Conservation (phyloP, 31 red algal species). For the Endocladia muricata region DNA sequence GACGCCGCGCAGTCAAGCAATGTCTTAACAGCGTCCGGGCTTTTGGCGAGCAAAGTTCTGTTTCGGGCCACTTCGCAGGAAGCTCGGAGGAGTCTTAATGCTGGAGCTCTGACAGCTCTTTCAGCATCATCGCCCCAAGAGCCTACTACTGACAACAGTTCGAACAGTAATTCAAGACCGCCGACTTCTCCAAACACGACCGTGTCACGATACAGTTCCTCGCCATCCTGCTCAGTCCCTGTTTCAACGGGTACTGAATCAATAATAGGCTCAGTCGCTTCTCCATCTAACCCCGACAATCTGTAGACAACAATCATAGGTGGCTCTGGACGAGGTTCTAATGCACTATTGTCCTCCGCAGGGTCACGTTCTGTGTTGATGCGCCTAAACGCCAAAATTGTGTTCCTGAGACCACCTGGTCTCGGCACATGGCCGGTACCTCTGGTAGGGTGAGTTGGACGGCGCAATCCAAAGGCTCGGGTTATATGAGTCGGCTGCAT, state of each 20-base stretch:
- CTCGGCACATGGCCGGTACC: constrained; percentile 24
- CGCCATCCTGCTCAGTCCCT: constrained; percentile 43
- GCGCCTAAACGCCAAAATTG: constrained; percentile 32
- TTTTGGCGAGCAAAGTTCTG: constrained; percentile 66
- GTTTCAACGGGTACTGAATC: constrained; percentile 47
- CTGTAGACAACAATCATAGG: constrained; percentile 85
- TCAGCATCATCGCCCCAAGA: constrained; percentile 76
- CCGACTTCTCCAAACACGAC: constrained; percentile 72
- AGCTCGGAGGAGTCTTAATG: constrained; percentile 54
- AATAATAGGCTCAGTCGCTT: constrained; percentile 88
- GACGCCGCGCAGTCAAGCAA: constrained; percentile 77
- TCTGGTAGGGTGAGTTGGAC: constrained; percentile 17
- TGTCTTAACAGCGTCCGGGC: constrained; percentile 56
- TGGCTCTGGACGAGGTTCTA: constrained; percentile 5
- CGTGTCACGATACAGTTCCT: constrained; percentile 62
- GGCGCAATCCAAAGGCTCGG: constrained; percentile 56
- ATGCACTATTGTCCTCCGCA: not conserved
- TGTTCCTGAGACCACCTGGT: constrained; percentile 3
- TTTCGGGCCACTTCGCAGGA: constrained; percentile 66
- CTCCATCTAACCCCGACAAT: constrained; percentile 89
- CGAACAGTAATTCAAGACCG: constrained; percentile 70
- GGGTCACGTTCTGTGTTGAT: constrained; percentile 29
- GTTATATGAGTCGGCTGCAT: constrained; percentile 50
- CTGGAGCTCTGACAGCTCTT: constrained; percentile 70
- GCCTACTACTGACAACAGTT: constrained; percentile 57